phyloP scores from a whole-genome alignment of 768 basidiomycete species.

The Podaxis rugospora region DNA sequence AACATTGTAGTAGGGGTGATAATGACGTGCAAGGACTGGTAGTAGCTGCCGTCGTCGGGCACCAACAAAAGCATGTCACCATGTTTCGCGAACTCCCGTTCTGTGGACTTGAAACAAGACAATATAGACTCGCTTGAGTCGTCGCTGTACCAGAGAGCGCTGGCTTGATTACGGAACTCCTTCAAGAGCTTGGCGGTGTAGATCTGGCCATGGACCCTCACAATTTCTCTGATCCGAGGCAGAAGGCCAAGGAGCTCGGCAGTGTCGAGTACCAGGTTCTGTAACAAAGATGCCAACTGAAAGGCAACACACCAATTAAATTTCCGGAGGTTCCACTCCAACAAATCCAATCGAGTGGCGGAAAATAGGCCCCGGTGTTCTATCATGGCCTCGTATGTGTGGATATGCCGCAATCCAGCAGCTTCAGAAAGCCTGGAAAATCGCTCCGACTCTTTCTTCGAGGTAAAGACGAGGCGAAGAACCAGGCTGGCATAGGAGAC shows the following conservation, averaged over 20 bases:
- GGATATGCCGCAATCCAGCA: slow-evolving; percentile 33
- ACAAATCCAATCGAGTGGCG: slow-evolving; percentile 20
- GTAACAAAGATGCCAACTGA: slow-evolving; percentile 47
- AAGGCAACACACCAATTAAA: slow-evolving; percentile 54
- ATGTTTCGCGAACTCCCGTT: slow-evolving; percentile 21
- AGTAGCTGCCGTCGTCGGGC: slow-evolving; percentile 29
- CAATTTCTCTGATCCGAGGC: slow-evolving; percentile 26
- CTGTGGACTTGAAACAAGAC: slow-evolving; percentile 25
- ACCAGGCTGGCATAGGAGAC: slow-evolving; percentile 50
- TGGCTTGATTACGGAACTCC: slow-evolving; percentile 26
- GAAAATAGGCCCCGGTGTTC: slow-evolving; percentile 45
- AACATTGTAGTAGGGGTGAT: slow-evolving; percentile 14
- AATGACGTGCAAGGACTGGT: slow-evolving; percentile 24
- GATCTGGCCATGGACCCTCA: slow-evolving; percentile 23
- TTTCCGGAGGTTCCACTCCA: slow-evolving; percentile 27
- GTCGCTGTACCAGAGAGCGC: slow-evolving; percentile 22
- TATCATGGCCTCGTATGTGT: slow-evolving; percentile 32
- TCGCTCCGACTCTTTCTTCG: slow-evolving; percentile 24
- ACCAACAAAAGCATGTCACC: slow-evolving; percentile 19
- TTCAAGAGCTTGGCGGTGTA: slow-evolving; percentile 39
- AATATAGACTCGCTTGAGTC: slow-evolving; percentile 23
- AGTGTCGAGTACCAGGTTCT: slow-evolving; percentile 40
- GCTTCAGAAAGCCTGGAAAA: slow-evolving; percentile 35
- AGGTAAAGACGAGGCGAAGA: slow-evolving; percentile 44
- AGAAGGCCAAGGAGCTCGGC: slow-evolving; percentile 44